Conservation (phyloP, 306 rosid species). For the Prunus fruticosa region DNA sequence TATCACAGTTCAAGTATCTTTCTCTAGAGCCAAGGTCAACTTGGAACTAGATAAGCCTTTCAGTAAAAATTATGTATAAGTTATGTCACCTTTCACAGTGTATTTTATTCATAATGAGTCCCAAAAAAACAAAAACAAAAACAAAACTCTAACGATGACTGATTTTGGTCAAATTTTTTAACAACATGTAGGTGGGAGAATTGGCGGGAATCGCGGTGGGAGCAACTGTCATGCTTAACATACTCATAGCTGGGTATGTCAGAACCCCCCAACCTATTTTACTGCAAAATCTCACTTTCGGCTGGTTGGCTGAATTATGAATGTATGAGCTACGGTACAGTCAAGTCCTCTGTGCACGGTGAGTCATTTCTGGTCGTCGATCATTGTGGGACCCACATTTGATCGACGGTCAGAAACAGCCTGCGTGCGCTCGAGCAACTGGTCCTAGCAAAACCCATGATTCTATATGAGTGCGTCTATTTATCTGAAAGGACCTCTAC, state of each 20-base stretch:
- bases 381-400: background rate
- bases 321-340: background rate
- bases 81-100: no score
- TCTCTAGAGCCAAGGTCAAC: constrained; percentile 11
- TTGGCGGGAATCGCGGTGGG: constrained; percentile 89
- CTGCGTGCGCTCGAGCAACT: no score
- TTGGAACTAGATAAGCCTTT: background rate
- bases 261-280: constrained; percentile 2
- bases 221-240: constrained; percentile 85
- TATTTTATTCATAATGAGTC: background rate
- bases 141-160: background rate
- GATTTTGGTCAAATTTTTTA: background rate
- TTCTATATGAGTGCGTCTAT: no score
- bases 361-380: background rate
- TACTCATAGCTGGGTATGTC: constrained; percentile 87
- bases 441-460: no score
- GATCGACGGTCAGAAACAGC: no score
- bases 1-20: constrained; percentile 10
- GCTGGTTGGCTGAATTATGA: background rate
- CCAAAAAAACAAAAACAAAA: background rate
- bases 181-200: constrained; percentile 66
- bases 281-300: background rate
- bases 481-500: no score
- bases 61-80: no score
- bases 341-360: no score